phyloP scores from a whole-genome alignment of 257 asterid species.

The Jacaranda copaia region DNA sequence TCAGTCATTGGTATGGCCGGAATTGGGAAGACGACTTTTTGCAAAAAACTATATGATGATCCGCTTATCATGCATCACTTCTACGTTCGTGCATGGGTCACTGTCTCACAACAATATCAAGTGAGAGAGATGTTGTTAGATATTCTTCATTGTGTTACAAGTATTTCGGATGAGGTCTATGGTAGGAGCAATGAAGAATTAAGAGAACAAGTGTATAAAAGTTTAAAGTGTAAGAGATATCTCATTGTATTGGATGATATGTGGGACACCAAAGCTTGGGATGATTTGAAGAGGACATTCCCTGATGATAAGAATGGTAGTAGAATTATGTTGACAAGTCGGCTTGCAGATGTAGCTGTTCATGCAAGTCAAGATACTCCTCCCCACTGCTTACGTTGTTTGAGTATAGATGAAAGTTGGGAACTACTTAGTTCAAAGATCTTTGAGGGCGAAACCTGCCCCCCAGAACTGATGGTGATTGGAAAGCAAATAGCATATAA shows the following conservation, averaged over 20 bases:
- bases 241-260: constrained; percentile 43
- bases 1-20: constrained; percentile 29
- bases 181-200: constrained; percentile 11
- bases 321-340: constrained; percentile 37
- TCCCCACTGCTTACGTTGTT: constrained; percentile 15
- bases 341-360: constrained; percentile 28
- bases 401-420: constrained; percentile 39
- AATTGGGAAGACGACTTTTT: constrained; percentile 27
- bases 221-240: constrained; percentile 35
- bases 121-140: constrained; percentile 20
- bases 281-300: constrained; percentile 24
- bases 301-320: constrained; percentile 41
- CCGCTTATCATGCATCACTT: constrained; percentile 17
- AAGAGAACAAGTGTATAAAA: constrained; percentile 22
- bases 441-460: constrained; percentile 18
- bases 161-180: not conserved
- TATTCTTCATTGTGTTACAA: constrained; percentile 16
- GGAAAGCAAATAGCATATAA: constrained; percentile 39
- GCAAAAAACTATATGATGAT: constrained; percentile 9
- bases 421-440: constrained; percentile 29
- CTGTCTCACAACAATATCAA: constrained; percentile 12
- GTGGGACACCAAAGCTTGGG: constrained; percentile 44
- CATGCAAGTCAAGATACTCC: constrained; percentile 7
- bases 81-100: constrained; percentile 27
- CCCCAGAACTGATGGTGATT: constrained; percentile 1